Percentiles rank a stretch among this genome's conserved stretches.
These are phyloP conservation scores for Candida neerlandica DNA, from an alignment of 1,139 yeast species.

Conservation along the genomic window DNA sequence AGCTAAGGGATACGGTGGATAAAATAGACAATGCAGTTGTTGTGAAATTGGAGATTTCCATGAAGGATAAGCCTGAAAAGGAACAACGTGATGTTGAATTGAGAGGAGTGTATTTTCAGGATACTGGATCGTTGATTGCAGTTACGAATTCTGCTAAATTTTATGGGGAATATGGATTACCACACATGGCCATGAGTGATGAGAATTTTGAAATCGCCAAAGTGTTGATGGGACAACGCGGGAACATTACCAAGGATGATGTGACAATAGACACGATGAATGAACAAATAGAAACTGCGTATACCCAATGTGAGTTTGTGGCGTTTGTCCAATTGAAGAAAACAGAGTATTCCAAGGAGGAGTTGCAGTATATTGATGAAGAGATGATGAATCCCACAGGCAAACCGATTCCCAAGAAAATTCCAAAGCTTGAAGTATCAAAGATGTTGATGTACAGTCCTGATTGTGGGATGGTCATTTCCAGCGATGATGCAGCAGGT, in stretches of 20 bases:
- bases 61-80: constrained; percentile 46
- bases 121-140: constrained; percentile 67
- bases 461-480: constrained; percentile 72
- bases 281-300: constrained; percentile 34
- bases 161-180: constrained; percentile 59
- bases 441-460: constrained; percentile 77
- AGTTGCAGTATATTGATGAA: constrained; percentile 64
- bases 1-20: constrained; percentile 18
- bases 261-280: constrained; percentile 45
- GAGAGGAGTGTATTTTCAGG: constrained; percentile 70
- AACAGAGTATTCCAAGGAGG: constrained; percentile 52
- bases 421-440: constrained; percentile 59
- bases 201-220: constrained; percentile 43
- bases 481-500: constrained; percentile 47
- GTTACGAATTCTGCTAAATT: constrained; percentile 74
- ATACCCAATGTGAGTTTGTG: constrained; percentile 70
- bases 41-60: constrained; percentile 25
- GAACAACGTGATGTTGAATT: constrained; percentile 50
- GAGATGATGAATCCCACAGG: constrained; percentile 76
- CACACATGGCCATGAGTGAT: constrained; percentile 55
- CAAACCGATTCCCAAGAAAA: constrained; percentile 56
- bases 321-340: constrained; percentile 68
- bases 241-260: constrained; percentile 43
- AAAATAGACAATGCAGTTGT: constrained; percentile 34
- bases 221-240: constrained; percentile 37